A percentile compares a stretch with the other conserved stretches of the same genome.
Conservation (phyloP, 768 basidiomycete species). For the Panaeolus papilionaceus region DNA sequence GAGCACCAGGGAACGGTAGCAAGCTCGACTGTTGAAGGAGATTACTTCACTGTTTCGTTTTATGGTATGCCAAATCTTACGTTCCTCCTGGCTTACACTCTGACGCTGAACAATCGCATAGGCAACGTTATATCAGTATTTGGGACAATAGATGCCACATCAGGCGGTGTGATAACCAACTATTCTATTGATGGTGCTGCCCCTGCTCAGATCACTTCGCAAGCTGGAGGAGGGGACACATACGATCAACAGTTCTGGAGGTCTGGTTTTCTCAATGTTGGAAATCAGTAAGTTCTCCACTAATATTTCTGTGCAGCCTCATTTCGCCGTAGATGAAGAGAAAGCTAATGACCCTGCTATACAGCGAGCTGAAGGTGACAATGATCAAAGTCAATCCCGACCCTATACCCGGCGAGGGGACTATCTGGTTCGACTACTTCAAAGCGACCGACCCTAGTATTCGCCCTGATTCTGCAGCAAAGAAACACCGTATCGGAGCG, state of each 20-base stretch:
- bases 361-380: conserved; percentile 39
- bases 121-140: conserved; percentile 42
- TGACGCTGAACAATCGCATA: not conserved
- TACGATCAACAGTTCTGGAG: conserved; percentile 43
- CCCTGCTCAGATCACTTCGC: conserved; percentile 32
- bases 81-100: not conserved
- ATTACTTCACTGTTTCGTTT: conserved; percentile 42
- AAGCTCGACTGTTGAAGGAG: conserved; percentile 40
- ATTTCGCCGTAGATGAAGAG: not conserved
- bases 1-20: conserved; percentile 39
- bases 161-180: conserved; percentile 41
- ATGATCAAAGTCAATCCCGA: conserved; percentile 39
- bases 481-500: conserved; percentile 27
- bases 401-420: conserved; percentile 38
- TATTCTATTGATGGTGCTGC: conserved; percentile 40
- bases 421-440: conserved; percentile 51
- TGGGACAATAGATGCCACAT: conserved; percentile 41
- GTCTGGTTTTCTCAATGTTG: conserved; percentile 31
- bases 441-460: conserved; percentile 34
- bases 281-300: conserved; percentile 37
- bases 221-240: conserved; percentile 35
- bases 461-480: conserved; percentile 10
- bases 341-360: not conserved
- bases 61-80: conserved; percentile 30
- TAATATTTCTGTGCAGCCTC: not conserved